phyloP scores from a whole-genome alignment of 768 basidiomycete species.

The Pleurotus platypus region DNA sequence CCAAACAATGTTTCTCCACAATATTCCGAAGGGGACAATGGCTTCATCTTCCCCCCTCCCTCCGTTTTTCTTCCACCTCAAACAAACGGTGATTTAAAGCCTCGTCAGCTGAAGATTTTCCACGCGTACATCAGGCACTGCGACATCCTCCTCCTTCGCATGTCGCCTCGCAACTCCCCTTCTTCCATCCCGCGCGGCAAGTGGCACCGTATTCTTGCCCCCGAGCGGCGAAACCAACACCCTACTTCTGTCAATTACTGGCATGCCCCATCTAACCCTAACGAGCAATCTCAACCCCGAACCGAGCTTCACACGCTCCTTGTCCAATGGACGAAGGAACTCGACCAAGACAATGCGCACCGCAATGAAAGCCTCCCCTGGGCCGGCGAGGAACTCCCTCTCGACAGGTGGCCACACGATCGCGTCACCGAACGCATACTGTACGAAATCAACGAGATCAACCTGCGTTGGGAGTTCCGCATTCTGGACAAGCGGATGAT shows the following conservation, averaged over 20 bases:
- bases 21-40: background rate
- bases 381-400: background rate
- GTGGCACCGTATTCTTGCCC: no score
- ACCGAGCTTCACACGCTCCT: no score
- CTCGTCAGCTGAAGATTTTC: background rate
- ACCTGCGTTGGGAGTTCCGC: background rate
- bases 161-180: no score
- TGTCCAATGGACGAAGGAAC: no score
- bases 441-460: background rate
- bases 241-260: no score
- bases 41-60: background rate
- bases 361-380: background rate
- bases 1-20: background rate
- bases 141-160: background rate
- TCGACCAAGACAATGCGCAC: background rate
- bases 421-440: background rate
- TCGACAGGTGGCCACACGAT: background rate
- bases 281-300: no score
- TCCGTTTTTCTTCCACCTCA: background rate
- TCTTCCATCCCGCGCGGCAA: no score
- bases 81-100: background rate
- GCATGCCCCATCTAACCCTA: no score
- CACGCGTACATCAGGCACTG: background rate
- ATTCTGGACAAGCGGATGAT: background rate
- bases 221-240: no score